phyloP scores from a whole-genome alignment of 176 grass and related monocot genomes.

The Zizania latifolia region DNA sequence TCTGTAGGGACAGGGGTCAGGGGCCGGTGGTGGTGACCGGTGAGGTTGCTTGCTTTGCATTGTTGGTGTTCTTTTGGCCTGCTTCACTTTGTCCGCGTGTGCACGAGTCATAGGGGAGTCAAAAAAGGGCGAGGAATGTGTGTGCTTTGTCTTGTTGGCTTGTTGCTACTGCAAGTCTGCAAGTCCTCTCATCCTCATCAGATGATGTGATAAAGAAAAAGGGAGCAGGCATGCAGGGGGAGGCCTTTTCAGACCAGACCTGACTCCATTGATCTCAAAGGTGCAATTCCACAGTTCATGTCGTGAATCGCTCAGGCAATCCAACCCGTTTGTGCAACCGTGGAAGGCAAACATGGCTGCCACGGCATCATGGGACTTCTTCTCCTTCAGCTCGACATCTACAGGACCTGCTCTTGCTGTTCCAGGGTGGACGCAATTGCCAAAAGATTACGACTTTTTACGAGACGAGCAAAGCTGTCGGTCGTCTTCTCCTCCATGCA shows the following conservation, averaged over 20 bases:
- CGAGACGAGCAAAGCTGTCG: too few species aligned
- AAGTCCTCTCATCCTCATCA: not conserved
- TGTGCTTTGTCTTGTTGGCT: not conserved
- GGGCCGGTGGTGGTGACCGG: not conserved
- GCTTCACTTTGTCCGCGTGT: not conserved
- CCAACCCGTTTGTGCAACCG: too few species aligned
- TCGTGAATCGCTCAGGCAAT: too few species aligned
- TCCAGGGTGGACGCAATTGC: too few species aligned
- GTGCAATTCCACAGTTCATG: too few species aligned
- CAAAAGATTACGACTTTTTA: too few species aligned
- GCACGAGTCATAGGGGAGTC: not conserved
- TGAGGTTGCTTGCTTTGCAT: not conserved
- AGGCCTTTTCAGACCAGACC: not conserved
- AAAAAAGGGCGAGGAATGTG: not conserved
- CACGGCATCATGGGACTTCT: too few species aligned
- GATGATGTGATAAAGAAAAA: not conserved
- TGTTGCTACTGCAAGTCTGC: not conserved
- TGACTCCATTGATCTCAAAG: too few species aligned
- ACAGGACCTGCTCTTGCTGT: too few species aligned
- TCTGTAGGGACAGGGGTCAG: not conserved
- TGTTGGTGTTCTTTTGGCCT: slow-evolving; percentile 1
- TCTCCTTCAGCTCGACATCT: too few species aligned
- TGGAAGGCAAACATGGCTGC: too few species aligned
- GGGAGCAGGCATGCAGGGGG: not conserved
- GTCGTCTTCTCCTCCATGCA: too few species aligned